These are phyloP conservation scores for Phytophthora pini DNA, from an alignment of 352 stramenopile species.

Conservation along the genomic window DNA sequence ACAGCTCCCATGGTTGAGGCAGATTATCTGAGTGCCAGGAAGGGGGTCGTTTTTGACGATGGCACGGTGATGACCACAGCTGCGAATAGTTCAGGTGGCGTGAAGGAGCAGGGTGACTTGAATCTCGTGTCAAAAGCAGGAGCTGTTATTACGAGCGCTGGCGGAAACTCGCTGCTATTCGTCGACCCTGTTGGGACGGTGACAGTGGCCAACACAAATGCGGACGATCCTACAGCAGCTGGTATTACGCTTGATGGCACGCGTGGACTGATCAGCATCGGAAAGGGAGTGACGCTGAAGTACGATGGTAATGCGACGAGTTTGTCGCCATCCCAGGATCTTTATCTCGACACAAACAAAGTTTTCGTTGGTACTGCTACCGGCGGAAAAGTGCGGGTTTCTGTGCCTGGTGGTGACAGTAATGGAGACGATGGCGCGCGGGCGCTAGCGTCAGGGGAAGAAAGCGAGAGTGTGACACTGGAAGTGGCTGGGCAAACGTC, in stretches of 20 bases:
- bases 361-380: slow-evolving; percentile 28
- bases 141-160: slow-evolving; percentile 67
- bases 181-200: slow-evolving; percentile 65
- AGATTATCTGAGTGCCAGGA: slow-evolving; percentile 69
- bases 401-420: slow-evolving; percentile 21
- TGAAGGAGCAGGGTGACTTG: slow-evolving; percentile 77
- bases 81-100: slow-evolving; percentile 73
- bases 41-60: slow-evolving; percentile 76
- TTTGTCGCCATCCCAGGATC: slow-evolving; percentile 44
- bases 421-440: slow-evolving; percentile 19
- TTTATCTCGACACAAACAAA: slow-evolving; percentile 61
- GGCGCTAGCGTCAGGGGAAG: slow-evolving; percentile 17
- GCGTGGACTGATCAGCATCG: slow-evolving; percentile 48
- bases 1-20: slow-evolving; percentile 66
- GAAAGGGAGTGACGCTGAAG: slow-evolving; percentile 43
- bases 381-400: slow-evolving; percentile 34
- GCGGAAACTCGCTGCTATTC: slow-evolving; percentile 62
- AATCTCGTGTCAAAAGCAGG: slow-evolving; percentile 78
- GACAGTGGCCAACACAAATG: slow-evolving; percentile 49
- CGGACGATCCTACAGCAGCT: slow-evolving; percentile 47
- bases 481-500: slow-evolving; percentile 67
- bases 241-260: slow-evolving; percentile 64
- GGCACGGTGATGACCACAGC: slow-evolving; percentile 84
- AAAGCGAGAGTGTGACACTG: slow-evolving; percentile 43
- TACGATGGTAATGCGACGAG: slow-evolving; percentile 52